Evolutionary conservation across 345 rosid species (phyloP).

Genomic region (Salix purpurea): DNA sequence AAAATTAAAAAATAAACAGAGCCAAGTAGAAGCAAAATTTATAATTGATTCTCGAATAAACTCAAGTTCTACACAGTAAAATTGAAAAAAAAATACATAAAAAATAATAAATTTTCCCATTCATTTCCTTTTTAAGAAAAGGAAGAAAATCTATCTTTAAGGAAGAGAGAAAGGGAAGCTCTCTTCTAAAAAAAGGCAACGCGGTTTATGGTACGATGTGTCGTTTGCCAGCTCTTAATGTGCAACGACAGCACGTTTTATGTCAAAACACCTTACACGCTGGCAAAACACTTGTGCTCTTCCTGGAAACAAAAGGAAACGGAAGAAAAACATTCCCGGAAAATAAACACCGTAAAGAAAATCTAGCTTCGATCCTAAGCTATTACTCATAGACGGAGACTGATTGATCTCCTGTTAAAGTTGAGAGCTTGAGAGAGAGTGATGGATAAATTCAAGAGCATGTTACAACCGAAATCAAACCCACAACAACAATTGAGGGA

Average conservation of each 20-base stretch:
- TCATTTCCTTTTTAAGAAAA: not conserved
- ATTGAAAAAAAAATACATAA: too few species aligned
- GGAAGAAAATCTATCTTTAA: not conserved
- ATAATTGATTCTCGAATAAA: not conserved
- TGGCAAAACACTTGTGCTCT: not conserved
- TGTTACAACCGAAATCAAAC: slow-evolving; percentile 35
- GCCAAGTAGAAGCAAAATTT: not conserved
- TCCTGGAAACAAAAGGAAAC: not conserved
- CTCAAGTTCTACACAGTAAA: too few species aligned
- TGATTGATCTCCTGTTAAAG: not conserved
- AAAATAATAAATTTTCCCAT: too few species aligned
- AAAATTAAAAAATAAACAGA: too few species aligned
- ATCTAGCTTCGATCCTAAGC: slow-evolving; percentile 21
- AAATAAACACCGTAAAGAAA: slow-evolving; percentile 4
- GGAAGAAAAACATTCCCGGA: not conserved
- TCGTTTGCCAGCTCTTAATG: not conserved
- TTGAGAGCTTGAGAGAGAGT: not conserved
- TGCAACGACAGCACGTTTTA: not conserved
- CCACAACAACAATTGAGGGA: slow-evolving; percentile 42
- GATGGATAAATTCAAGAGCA: slow-evolving; percentile 36
- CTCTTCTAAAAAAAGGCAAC: not conserved
- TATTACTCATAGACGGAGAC: not conserved
- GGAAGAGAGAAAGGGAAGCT: not conserved
- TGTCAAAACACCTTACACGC: not conserved
- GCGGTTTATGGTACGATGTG: not conserved